Percentiles rank a stretch among this genome's conserved stretches.
phyloP scores from a whole-genome alignment of 192 early-diverging fungal species.

The Dissophora ornata region DNA sequence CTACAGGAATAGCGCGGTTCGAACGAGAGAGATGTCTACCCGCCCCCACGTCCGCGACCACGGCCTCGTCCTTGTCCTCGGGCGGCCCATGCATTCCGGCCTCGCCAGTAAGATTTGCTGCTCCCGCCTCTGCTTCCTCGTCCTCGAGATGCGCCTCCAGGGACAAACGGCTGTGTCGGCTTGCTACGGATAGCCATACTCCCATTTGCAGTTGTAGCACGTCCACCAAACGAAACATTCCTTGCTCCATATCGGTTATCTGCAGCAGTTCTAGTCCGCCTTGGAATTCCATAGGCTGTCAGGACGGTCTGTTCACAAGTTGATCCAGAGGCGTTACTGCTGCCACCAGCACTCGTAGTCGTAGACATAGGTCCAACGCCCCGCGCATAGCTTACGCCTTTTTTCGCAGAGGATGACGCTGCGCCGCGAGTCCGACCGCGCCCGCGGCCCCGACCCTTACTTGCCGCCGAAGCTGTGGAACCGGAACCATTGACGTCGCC shows the following conservation, averaged over 20 bases:
- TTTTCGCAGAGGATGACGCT: background rate
- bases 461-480: background rate
- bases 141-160: background rate
- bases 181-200: conserved; percentile 45
- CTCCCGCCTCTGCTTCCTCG: background rate
- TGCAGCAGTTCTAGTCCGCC: background rate
- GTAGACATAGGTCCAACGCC: conserved; percentile 20
- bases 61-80: conserved; percentile 9
- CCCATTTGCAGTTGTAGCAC: conserved; percentile 31
- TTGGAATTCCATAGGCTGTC: conserved; percentile 8
- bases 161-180: conserved; percentile 22
- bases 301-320: conserved; percentile 1
- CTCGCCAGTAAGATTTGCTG: background rate
- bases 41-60: conserved; percentile 14
- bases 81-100: background rate
- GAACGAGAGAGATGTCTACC: too few relatives aligned
- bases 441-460: background rate
- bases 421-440: conserved; percentile 17
- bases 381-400: conserved; percentile 18
- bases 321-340: background rate
- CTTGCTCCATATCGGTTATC: conserved; percentile 8
- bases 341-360: background rate
- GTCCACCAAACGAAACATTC: conserved; percentile 8
- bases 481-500: background rate
- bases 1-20: too few relatives aligned